Base-by-base conservation (phyloP, 768 basidiomycete genomes). In the Mycena haematopus region DNA sequence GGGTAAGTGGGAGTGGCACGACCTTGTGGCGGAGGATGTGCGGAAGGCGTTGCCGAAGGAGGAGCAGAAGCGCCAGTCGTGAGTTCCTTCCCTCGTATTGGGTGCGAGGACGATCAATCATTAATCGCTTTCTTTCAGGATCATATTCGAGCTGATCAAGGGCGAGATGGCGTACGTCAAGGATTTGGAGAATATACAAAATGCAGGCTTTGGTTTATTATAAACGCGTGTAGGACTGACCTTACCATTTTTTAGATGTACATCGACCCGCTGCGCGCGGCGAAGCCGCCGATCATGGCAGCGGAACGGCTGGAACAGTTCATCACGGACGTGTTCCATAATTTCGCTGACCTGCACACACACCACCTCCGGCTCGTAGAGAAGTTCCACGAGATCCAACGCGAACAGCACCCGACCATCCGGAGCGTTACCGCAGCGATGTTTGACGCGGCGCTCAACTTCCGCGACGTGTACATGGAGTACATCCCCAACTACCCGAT, bases 161-260 rank as follows among this genome's bases (percentile, higher is more conserved):
- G 92, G 92, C 63, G 95, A 97, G 74, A 96, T 96, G 93, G 87
- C 88, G 22, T 97, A 96, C 70, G 95, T 96, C 29, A 92, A 89
- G 68, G 95, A 97, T 79, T 75, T 97, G 61, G 92, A 95, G 74
- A 91, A 89, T 58, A 90, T 97, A 42, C 88, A 90, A 62, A 80
- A 79, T 65, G 94, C 93, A 69, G 15, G 86, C 68, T 6, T 13
- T 15, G 29, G 25, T 5, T 31, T 59, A 36, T 40, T 35, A 31
- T 56, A 36, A 15, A 17, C 7, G 22, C 11, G 21, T 7, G 35
- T 47, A n/a, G 3, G 25, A 22, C 59, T 60, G 33, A 55, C 52
- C 21, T 3, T 27, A 2, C 21, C n/a, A n/a, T n/a, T n/a, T n/a
- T 33, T 42, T 65, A 95, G 92, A 90, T 97, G 76, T 97, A 92